These are phyloP conservation scores for Leccinellum luteum DNA, from an alignment of 768 basidiomycete genomes.

Conservation along the genomic window DNA sequence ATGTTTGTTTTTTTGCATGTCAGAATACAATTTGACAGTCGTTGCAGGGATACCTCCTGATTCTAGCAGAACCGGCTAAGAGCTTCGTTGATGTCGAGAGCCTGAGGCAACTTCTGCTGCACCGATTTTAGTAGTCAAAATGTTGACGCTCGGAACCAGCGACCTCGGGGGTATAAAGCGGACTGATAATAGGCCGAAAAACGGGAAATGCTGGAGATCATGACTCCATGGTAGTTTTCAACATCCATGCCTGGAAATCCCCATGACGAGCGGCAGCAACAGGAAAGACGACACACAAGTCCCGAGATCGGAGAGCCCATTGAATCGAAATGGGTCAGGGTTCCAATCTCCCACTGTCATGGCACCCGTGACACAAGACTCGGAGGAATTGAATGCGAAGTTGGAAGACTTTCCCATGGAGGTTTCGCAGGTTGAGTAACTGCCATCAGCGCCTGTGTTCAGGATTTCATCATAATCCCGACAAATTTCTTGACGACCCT, in stretches of 20 bases:
- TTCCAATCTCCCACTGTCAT: background rate
- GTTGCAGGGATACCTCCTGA: too few relatives aligned
- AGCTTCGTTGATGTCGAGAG: background rate
- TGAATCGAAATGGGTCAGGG: background rate
- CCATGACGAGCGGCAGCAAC: background rate
- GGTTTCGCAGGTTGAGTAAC: constrained; percentile 31
- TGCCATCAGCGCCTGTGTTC: constrained; percentile 27
- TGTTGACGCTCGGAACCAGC: background rate
- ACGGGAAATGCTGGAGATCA: too few relatives aligned
- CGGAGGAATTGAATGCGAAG: background rate
- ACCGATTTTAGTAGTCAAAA: background rate
- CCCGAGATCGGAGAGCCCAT: background rate
- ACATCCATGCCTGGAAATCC: background rate
- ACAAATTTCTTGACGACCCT: background rate
- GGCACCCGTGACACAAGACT: background rate
- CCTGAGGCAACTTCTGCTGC: background rate
- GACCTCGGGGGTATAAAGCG: background rate
- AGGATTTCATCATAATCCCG: background rate
- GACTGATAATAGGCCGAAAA: background rate
- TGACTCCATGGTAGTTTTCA: too few relatives aligned
- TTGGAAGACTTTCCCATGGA: constrained; percentile 18
- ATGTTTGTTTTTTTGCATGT: too few relatives aligned
- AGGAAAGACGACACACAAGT: background rate
- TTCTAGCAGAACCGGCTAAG: too few relatives aligned
- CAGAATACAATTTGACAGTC: too few relatives aligned